phyloP scores from a whole-genome alignment of 2,329 filamentous ascomycete species.

The Torrubiella hemipterigena region DNA sequence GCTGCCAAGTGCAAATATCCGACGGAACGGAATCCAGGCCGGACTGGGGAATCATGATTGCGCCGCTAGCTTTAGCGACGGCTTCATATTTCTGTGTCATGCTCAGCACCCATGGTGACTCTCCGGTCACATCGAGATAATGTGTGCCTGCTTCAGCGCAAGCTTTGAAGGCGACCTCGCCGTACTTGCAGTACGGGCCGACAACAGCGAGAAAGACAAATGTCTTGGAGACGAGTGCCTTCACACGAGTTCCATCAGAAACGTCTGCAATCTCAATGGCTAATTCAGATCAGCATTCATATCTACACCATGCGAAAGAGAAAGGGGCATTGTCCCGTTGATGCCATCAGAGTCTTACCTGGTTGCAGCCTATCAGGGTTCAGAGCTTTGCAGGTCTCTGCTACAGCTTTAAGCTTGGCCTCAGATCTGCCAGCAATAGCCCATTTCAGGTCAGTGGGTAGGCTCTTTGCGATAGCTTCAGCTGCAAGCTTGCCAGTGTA shows the following conservation, averaged over 20 bases:
- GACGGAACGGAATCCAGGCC: constrained; percentile 51
- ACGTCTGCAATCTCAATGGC: constrained; percentile 41
- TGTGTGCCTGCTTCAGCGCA: constrained; percentile 52
- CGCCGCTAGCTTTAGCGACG: constrained; percentile 38
- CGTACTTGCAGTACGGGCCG: constrained; percentile 44
- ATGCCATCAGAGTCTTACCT: constrained; percentile 32
- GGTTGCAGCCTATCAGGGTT: constrained; percentile 61
- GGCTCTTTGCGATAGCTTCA: constrained; percentile 58
- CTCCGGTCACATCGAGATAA: constrained; percentile 52
- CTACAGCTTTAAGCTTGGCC: constrained; percentile 59
- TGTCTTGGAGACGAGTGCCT: constrained; percentile 40
- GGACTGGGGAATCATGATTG: constrained; percentile 48
- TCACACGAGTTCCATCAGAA: constrained; percentile 31
- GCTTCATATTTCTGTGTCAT: constrained; percentile 50
- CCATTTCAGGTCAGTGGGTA: constrained; percentile 75
- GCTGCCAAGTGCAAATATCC: constrained; percentile 44
- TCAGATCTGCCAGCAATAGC: constrained; percentile 75
- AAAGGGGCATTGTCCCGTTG: no score
- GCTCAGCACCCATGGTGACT: constrained; percentile 41
- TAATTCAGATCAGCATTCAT: constrained; percentile 11
- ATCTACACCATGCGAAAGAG: no score
- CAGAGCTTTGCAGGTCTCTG: constrained; percentile 50
- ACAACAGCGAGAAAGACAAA: constrained; percentile 45
- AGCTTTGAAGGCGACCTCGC: constrained; percentile 47
- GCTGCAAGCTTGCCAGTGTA: constrained; percentile 73